A percentile compares a stretch with the other conserved stretches of the same genome.
phyloP scores from a whole-genome alignment of 257 asterid genomes.

The Solanum corneliomulleri region DNA sequence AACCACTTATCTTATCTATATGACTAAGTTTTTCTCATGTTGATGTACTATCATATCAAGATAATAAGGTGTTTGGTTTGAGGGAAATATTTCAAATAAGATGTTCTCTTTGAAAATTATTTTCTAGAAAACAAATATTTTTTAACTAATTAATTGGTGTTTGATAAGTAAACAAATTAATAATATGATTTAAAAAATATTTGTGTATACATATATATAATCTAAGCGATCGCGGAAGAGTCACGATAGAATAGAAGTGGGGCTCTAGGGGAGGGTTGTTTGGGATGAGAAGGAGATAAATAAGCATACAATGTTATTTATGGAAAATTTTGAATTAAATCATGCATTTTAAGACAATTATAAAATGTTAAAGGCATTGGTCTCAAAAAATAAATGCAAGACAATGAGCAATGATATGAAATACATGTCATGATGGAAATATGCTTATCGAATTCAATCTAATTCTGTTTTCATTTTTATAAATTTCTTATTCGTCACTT shows the following conservation, averaged over 20 bases:
- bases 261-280: not conserved
- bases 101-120: not conserved
- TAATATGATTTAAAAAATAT: not conserved
- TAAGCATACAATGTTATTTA: not conserved
- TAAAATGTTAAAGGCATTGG: not conserved
- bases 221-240: not conserved
- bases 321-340: not conserved
- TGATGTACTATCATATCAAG: not conserved
- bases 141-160: not conserved
- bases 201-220: not conserved
- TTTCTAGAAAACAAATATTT: not conserved
- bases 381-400: not conserved
- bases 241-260: not conserved
- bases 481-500: not conserved
- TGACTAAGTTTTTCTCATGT: not conserved
- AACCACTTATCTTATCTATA: not conserved
- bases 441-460: too few relatives aligned
- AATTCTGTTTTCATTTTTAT: too few relatives aligned
- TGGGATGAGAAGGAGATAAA: not conserved
- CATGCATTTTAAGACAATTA: not conserved
- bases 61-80: not conserved
- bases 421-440: not conserved
- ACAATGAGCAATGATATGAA: not conserved
- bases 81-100: not conserved
- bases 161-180: not conserved